Conservation (phyloP, 1,284 basidiomycete species). For the Austroboletus rostrupii region DNA sequence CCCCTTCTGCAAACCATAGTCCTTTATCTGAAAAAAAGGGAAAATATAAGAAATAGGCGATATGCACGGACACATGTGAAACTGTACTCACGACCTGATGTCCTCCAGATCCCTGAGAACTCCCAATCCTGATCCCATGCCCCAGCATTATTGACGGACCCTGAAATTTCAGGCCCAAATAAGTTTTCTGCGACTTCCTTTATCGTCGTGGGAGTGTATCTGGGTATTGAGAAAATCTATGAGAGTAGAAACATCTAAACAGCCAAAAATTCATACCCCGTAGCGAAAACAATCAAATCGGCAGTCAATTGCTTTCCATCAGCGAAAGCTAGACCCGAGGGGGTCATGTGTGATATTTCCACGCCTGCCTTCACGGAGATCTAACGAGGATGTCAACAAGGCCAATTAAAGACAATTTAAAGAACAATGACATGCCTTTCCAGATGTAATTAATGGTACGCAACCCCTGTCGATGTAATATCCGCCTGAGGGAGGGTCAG, state of each 20-base stretch:
- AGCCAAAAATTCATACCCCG: conserved; percentile 16
- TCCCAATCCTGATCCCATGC: conserved; percentile 14
- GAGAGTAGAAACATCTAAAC: neutral
- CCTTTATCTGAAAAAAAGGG: conserved; percentile 4
- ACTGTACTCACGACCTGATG: conserved; percentile 9
- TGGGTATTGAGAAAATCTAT: neutral
- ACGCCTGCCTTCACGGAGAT: conserved; percentile 13
- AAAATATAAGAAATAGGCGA: no score
- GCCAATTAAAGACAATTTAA: no score
- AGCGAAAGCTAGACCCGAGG: conserved; percentile 19
- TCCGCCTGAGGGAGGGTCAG: conserved; percentile 3
- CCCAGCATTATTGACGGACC: conserved; percentile 10
- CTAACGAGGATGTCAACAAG: neutral
- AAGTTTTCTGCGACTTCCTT: conserved; percentile 6
- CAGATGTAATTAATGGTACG: conserved; percentile 9
- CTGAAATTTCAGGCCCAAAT: conserved; percentile 8
- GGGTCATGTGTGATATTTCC: conserved; percentile 15
- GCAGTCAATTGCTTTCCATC: conserved; percentile 24
- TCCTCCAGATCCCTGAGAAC: conserved; percentile 13
- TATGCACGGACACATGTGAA: no score
- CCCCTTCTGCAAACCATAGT: conserved; percentile 15
- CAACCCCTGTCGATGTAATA: conserved; percentile 16
- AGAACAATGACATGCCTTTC: conserved; percentile 5
- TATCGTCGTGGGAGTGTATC: conserved; percentile 8
- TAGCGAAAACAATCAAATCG: conserved; percentile 29